Evolutionary conservation across 2,329 filamentous ascomycete genomes (phyloP).

Genomic region (Emergomyces orientalis): DNA sequence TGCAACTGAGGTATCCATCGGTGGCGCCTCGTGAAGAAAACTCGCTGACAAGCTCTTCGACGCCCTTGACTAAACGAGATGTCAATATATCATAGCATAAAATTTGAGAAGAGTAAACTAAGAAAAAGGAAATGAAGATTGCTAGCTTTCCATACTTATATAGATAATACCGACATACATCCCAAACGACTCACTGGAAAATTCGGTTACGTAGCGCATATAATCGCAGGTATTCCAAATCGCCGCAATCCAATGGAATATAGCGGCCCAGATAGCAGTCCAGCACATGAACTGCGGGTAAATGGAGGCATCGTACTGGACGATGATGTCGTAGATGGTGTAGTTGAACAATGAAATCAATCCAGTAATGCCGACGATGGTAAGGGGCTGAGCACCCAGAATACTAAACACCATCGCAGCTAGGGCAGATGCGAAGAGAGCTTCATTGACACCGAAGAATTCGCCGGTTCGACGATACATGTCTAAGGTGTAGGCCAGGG

Average conservation of each 20-base stretch:
- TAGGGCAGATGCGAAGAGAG: conserved; percentile 46
- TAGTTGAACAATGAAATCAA: conserved; percentile 50
- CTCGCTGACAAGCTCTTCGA: conserved; percentile 46
- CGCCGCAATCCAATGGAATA: conserved; percentile 49
- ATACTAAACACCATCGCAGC: conserved; percentile 48
- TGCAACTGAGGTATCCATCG: conserved; percentile 42
- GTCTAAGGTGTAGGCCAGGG: conserved; percentile 50
- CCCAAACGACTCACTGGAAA: conserved; percentile 46
- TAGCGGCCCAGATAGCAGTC: conserved; percentile 49
- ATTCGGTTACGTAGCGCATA: conserved; percentile 51
- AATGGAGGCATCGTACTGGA: conserved; percentile 39
- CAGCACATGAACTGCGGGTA: conserved; percentile 49
- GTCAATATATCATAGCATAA: conserved; percentile 12
- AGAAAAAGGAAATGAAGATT: background rate
- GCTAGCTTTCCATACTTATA: conserved; percentile 30
- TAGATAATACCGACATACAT: conserved; percentile 51
- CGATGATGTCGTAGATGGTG: conserved; percentile 50
- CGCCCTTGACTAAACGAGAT: conserved; percentile 41
- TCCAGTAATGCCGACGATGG: conserved; percentile 50
- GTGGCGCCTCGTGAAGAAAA: conserved; percentile 35
- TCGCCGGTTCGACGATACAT: conserved; percentile 48
- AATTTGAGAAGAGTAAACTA: conserved; percentile 15
- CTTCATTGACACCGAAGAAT: conserved; percentile 50
- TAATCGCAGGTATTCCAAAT: conserved; percentile 48
- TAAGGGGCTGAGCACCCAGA: conserved; percentile 45